Conservation (phyloP, 2,329 filamentous ascomycete genomes). For the Macrophomina phaseolina region DNA sequence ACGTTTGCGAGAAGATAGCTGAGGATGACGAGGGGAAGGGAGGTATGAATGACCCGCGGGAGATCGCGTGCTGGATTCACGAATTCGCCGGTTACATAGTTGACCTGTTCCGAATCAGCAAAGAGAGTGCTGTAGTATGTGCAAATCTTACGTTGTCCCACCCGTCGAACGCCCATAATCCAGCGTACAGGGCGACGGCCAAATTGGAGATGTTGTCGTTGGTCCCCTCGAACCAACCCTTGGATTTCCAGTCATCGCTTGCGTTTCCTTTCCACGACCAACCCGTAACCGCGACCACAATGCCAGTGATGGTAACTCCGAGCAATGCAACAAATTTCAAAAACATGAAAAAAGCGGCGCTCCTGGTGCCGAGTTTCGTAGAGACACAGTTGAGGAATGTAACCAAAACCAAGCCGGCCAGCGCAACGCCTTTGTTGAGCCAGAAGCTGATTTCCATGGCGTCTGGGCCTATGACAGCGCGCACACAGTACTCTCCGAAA, state of each 20-base stretch:
- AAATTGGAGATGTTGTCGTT: constrained; percentile 80
- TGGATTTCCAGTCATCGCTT: constrained; percentile 84
- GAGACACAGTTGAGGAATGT: constrained; percentile 90
- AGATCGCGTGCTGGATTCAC: constrained; percentile 88
- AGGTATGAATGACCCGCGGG: constrained; percentile 92
- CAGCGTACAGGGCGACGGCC: constrained; percentile 93
- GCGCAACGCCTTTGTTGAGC: constrained; percentile 87
- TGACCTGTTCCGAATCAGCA: constrained; percentile 66
- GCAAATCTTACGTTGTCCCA: constrained; percentile 86
- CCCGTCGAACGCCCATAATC: constrained; percentile 96
- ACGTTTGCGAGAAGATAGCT: constrained; percentile 91
- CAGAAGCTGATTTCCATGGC: constrained; percentile 80
- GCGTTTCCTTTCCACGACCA: constrained; percentile 76
- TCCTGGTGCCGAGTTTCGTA: constrained; percentile 82
- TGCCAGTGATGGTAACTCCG: constrained; percentile 83
- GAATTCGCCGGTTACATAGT: constrained; percentile 97
- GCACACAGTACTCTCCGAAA: constrained; percentile 96
- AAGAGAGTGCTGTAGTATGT: neutral
- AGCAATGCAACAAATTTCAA: constrained; percentile 91
- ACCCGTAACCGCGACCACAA: constrained; percentile 87
- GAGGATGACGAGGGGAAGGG: constrained; percentile 91
- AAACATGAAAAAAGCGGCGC: constrained; percentile 95
- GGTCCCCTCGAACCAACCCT: constrained; percentile 87
- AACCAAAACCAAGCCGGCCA: constrained; percentile 75
- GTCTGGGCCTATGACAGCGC: constrained; percentile 85